These are phyloP conservation scores for Cetraspora pellucida DNA, from an alignment of 192 early-diverging fungal species.

Conservation along the genomic window DNA sequence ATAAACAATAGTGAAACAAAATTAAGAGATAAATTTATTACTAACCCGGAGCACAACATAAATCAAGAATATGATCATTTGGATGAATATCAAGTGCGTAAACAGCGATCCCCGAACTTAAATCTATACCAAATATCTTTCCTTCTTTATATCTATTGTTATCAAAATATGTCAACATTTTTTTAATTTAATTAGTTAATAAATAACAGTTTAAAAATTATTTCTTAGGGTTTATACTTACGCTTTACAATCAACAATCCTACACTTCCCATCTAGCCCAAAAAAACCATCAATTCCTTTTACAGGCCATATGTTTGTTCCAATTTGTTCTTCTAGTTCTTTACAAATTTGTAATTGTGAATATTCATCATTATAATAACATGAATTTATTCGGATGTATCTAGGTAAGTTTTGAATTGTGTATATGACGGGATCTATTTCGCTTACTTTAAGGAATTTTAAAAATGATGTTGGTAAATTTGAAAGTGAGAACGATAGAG, in stretches of 20 bases:
- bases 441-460: conserved; percentile 68
- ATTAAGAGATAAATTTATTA: background rate
- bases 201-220: background rate
- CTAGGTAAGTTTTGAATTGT: conserved; percentile 63
- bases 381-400: conserved; percentile 72
- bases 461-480: conserved; percentile 64
- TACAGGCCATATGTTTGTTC: conserved; percentile 51
- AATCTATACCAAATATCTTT: conserved; percentile 68
- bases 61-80: conserved; percentile 86
- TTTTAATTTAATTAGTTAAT: background rate
- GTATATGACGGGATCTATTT: conserved; percentile 70
- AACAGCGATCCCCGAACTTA: conserved; percentile 85
- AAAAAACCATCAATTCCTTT: conserved; percentile 65
- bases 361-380: conserved; percentile 22
- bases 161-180: background rate
- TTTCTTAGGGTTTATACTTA: conserved; percentile 41
- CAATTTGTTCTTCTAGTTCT: conserved; percentile 50
- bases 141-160: conserved; percentile 39
- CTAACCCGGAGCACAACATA: conserved; percentile 79
- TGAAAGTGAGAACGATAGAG: background rate
- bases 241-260: conserved; percentile 53
- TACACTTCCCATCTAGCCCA: conserved; percentile 44
- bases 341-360: conserved; percentile 41
- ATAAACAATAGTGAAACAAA: background rate
- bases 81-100: conserved; percentile 70